A percentile compares a stretch with the other conserved stretches of the same genome.
Evolutionary conservation across 805 yeast genomes (phyloP).

Genomic region (Torulaspora indica): DNA sequence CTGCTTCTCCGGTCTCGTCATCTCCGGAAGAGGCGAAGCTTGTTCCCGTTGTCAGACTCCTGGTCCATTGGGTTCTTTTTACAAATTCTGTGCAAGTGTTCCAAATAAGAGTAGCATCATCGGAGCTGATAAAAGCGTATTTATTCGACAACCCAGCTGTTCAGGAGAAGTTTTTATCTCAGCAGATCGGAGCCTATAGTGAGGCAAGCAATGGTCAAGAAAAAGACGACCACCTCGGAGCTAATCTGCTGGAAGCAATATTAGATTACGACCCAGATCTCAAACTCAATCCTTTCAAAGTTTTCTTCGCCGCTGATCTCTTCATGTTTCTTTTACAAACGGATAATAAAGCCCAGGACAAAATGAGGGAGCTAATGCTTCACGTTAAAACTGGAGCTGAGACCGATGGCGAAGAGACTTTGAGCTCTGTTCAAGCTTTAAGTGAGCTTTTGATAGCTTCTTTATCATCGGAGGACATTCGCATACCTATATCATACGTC

Average conservation of each 20-base stretch:
- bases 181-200: slow-evolving; percentile 52
- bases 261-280: slow-evolving; percentile 71
- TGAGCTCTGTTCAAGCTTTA: slow-evolving; percentile 67
- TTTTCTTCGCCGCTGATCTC: slow-evolving; percentile 76
- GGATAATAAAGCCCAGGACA: slow-evolving; percentile 44
- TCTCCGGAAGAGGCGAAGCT: slow-evolving; percentile 26
- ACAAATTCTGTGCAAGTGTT: slow-evolving; percentile 81
- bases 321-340: slow-evolving; percentile 51
- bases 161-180: slow-evolving; percentile 56
- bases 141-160: slow-evolving; percentile 60
- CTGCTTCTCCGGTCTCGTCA: slow-evolving; percentile 39
- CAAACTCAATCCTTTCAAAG: slow-evolving; percentile 76
- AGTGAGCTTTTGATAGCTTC: slow-evolving; percentile 68
- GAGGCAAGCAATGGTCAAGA: slow-evolving; percentile 19
- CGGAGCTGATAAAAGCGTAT: slow-evolving; percentile 60
- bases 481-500: slow-evolving; percentile 72
- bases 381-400: slow-evolving; percentile 48
- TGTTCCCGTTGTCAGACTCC: slow-evolving; percentile 67
- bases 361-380: slow-evolving; percentile 46
- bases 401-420: slow-evolving; percentile 50
- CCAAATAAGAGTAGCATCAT: slow-evolving; percentile 72
- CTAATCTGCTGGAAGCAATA: slow-evolving; percentile 62
- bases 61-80: slow-evolving; percentile 76
- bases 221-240: slow-evolving; percentile 10
- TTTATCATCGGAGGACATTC: slow-evolving; percentile 58